These are phyloP conservation scores for Diaporthe vaccinii DNA, from an alignment of 2,329 filamentous ascomycete genomes.

Conservation along the genomic window DNA sequence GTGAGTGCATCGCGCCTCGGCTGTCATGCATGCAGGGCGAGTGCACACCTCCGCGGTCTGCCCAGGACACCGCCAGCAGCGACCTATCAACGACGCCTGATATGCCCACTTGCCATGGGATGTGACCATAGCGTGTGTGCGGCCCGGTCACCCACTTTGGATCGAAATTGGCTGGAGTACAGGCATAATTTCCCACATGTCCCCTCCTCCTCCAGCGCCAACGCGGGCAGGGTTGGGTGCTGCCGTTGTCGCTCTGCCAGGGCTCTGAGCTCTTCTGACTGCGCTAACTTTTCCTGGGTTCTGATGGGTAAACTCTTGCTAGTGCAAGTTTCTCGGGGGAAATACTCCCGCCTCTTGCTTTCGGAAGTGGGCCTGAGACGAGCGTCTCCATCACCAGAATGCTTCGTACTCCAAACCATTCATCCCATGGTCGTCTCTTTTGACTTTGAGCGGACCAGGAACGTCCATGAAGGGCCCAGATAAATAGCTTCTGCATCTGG, in stretches of 20 bases:
- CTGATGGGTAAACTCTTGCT: constrained; percentile 9
- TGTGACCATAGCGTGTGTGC: constrained; percentile 16
- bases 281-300: constrained; percentile 20
- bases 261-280: not conserved
- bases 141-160: constrained; percentile 9
- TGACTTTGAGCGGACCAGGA: constrained; percentile 1
- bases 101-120: constrained; percentile 20
- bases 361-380: constrained; percentile 13
- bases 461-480: constrained; percentile 13
- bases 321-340: constrained; percentile 23
- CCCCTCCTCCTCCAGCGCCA: not conserved
- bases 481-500: not conserved
- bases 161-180: not conserved
- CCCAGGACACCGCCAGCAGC: not conserved
- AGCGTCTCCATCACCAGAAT: not conserved
- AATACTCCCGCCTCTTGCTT: constrained; percentile 11
- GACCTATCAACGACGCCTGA: constrained; percentile 22
- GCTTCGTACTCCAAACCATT: not conserved
- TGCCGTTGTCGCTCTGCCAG: constrained; percentile 22
- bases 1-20: constrained; percentile 4
- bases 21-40: constrained; percentile 17
- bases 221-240: constrained; percentile 1
- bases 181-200: constrained; percentile 9
- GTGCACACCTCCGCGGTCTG: constrained; percentile 8
- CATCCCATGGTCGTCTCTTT: constrained; percentile 19